Percentiles rank a stretch among this genome's conserved stretches.
phyloP scores from a whole-genome alignment of 176 grass and related monocot species.

The Chloris gayana region DNA sequence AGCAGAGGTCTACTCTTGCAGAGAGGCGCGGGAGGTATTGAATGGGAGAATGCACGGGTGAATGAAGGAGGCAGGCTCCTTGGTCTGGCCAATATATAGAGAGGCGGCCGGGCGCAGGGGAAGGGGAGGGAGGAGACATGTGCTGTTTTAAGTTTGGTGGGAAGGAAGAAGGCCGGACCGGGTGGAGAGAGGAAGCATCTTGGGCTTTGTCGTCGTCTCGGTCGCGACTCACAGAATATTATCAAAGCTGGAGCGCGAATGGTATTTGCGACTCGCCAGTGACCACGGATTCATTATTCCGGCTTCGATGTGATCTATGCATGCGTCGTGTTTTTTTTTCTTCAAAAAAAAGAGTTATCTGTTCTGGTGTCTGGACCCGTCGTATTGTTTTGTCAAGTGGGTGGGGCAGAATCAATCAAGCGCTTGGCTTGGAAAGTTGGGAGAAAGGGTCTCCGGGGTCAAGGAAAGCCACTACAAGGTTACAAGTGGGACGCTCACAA shows the following conservation, averaged over 20 bases:
- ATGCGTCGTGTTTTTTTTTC: not conserved
- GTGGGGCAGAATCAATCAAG: not conserved
- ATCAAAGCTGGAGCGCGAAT: not conserved
- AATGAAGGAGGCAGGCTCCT: not conserved
- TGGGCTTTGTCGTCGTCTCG: conserved; percentile 29
- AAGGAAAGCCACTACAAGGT: conserved; percentile 20
- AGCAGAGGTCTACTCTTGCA: not conserved
- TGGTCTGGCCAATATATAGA: conserved; percentile 30
- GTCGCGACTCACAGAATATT: conserved; percentile 20
- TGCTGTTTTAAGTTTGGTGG: conserved; percentile 14
- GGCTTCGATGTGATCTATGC: conserved; percentile 24
- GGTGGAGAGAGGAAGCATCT: conserved; percentile 32
- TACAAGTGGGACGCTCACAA: not conserved
- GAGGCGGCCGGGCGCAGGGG: not conserved
- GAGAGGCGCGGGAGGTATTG: not conserved
- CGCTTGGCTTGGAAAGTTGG: not conserved
- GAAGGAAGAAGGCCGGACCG: not conserved
- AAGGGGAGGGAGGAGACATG: not conserved
- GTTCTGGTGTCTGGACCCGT: not conserved
- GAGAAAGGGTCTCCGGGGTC: conserved; percentile 31
- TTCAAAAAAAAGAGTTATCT: not conserved
- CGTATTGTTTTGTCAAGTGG: not conserved
- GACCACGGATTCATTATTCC: not conserved
- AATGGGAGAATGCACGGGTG: not conserved
- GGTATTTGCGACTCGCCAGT: not conserved